Conservation (phyloP, 257 asterid species). For the Solanum okadae region DNA sequence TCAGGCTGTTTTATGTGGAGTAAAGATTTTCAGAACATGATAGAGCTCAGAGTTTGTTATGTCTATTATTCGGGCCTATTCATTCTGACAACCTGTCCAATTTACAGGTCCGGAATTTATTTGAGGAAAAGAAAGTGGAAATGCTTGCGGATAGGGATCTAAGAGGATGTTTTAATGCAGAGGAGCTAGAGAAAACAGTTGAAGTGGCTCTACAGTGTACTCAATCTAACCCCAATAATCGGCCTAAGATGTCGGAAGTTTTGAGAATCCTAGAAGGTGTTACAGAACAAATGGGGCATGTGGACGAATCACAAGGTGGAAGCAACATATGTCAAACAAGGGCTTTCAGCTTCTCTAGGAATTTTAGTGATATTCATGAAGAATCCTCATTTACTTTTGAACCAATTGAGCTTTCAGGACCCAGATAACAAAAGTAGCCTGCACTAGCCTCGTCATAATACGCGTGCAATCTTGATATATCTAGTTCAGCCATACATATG, state of each 20-base stretch:
- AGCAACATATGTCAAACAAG: slow-evolving; percentile 34
- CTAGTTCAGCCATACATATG: neutral
- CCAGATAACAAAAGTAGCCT: slow-evolving; percentile 27
- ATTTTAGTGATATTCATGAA: slow-evolving; percentile 41
- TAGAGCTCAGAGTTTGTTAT: neutral
- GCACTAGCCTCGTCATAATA: neutral
- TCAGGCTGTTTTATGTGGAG: neutral
- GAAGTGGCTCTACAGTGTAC: slow-evolving; percentile 61
- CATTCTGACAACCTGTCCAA: neutral
- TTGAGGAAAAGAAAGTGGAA: slow-evolving; percentile 53
- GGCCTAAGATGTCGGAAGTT: slow-evolving; percentile 76
- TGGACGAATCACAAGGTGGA: slow-evolving; percentile 36
- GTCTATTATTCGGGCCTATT: neutral
- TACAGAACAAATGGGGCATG: slow-evolving; percentile 32
- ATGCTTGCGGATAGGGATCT: slow-evolving; percentile 68
- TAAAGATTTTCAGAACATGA: neutral
- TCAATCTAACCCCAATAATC: slow-evolving; percentile 50
- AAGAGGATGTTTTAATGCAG: slow-evolving; percentile 38
- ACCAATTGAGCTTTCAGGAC: slow-evolving; percentile 93
- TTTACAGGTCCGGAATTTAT: slow-evolving; percentile 47
- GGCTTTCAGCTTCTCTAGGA: slow-evolving; percentile 57
- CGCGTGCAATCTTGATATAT: neutral
- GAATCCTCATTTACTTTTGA: slow-evolving; percentile 70
- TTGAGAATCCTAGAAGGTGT: slow-evolving; percentile 50
- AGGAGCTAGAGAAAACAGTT: slow-evolving; percentile 52